Conservation (phyloP, 129 eudicot genomes). For the Helianthus annuus region HanXRQr2.0-SUNRISE NC_035437.2:173043674-173044173, state of each 20-base stretch:
- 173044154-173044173: no score
- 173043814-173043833: slow-evolving; percentile 31
- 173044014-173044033: slow-evolving; percentile 42
- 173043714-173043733: not conserved
- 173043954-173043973: slow-evolving; percentile 47
- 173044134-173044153: no score
- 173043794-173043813: not conserved
- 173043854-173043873: slow-evolving; percentile 84
- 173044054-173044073: not conserved
- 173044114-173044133: no score
- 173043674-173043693: no score
- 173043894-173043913: slow-evolving; percentile 66
- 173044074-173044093: no score
- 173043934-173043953: slow-evolving; percentile 64
- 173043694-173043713: no score
- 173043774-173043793: not conserved
- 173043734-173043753: not conserved
- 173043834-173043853: slow-evolving; percentile 70
- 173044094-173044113: no score
- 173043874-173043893: slow-evolving; percentile 65
- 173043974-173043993: slow-evolving; percentile 45
- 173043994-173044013: slow-evolving; percentile 37
- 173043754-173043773: not conserved
- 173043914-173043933: slow-evolving; percentile 43
- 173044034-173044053: not conserved